Evolutionary conservation across 2,329 filamentous ascomycete genomes (phyloP).

Genomic region (Blastomyces parvus): DNA sequence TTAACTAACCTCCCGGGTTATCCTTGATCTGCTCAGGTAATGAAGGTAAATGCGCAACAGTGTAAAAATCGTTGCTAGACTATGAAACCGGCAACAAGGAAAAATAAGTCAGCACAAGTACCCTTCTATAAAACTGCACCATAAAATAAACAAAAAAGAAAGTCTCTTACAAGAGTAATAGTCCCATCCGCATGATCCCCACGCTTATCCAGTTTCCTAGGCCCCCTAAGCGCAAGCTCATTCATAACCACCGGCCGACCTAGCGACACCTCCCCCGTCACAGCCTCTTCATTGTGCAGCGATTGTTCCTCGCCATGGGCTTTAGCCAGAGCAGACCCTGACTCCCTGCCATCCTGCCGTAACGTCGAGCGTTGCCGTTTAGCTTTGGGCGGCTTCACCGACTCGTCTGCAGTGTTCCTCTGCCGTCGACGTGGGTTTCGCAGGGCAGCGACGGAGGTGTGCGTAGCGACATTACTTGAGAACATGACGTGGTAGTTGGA

Average conservation of each 20-base stretch:
- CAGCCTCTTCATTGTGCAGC: not conserved
- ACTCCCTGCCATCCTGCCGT: conserved; percentile 28
- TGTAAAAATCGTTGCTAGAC: conserved; percentile 78
- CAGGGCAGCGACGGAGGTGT: conserved; percentile 11
- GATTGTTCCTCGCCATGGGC: conserved; percentile 3
- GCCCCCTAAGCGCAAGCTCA: conserved; percentile 30
- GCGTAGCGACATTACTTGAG: conserved; percentile 25
- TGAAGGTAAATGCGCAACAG: conserved; percentile 72
- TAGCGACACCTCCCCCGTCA: not conserved
- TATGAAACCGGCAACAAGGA: conserved; percentile 32
- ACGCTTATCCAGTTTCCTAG: conserved; percentile 30
- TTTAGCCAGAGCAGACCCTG: conserved; percentile 18
- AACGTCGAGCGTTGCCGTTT: conserved; percentile 40
- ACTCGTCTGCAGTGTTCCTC: conserved; percentile 37
- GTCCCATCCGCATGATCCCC: conserved; percentile 25
- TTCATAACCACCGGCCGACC: conserved; percentile 10
- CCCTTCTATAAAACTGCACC: not conserved
- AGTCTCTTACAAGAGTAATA: conserved; percentile 29
- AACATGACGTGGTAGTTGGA: conserved; percentile 30
- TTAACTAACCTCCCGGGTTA: conserved; percentile 48
- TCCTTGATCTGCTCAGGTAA: conserved; percentile 67
- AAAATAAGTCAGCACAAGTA: not conserved
- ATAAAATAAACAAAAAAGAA: not conserved
- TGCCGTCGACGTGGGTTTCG: conserved; percentile 33
- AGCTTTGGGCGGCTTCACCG: conserved; percentile 35